A percentile compares a stretch with the other conserved stretches of the same genome.
phyloP scores from a whole-genome alignment of 306 rosid species.

The Rosa chinensis region DNA sequence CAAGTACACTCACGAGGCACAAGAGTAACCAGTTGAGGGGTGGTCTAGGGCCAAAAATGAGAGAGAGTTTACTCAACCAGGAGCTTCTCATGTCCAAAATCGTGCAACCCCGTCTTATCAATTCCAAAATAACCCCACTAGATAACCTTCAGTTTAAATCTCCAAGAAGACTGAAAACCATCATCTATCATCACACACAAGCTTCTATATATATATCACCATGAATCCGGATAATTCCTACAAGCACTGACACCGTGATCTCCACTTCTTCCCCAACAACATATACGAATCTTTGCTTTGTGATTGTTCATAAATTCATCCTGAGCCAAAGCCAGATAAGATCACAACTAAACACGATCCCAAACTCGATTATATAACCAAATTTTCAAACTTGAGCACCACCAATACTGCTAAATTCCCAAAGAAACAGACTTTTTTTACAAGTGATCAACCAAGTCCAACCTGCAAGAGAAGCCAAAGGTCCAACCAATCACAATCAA shows the following conservation, averaged over 20 bases:
- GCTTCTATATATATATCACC: constrained; percentile 35
- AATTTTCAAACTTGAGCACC: background rate
- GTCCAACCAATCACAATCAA: constrained; percentile 33
- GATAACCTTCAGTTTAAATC: constrained; percentile 41
- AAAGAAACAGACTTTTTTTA: constrained; percentile 17
- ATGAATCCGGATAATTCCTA: constrained; percentile 34
- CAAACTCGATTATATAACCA: constrained; percentile 23
- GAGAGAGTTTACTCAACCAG: constrained; percentile 72
- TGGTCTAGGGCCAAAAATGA: constrained; percentile 64
- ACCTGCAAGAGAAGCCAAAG: constrained; percentile 45
- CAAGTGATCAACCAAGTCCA: constrained; percentile 37
- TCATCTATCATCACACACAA: constrained; percentile 41
- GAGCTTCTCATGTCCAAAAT: constrained; percentile 85
- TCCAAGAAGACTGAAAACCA: constrained; percentile 45
- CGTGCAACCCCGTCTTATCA: constrained; percentile 28
- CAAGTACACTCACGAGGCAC: constrained; percentile 63
- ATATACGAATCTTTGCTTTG: constrained; percentile 13
- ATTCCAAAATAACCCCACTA: constrained; percentile 36
- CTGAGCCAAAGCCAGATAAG: constrained; percentile 21
- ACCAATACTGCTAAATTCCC: constrained; percentile 27
- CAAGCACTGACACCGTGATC: constrained; percentile 51
- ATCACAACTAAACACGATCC: constrained; percentile 8
- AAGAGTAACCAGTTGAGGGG: constrained; percentile 74
- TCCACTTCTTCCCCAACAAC: constrained; percentile 42
- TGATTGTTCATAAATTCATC: constrained; percentile 23